phyloP scores from a whole-genome alignment of 805 yeast species.

The Zygosaccharomyces siamensis region DNA sequence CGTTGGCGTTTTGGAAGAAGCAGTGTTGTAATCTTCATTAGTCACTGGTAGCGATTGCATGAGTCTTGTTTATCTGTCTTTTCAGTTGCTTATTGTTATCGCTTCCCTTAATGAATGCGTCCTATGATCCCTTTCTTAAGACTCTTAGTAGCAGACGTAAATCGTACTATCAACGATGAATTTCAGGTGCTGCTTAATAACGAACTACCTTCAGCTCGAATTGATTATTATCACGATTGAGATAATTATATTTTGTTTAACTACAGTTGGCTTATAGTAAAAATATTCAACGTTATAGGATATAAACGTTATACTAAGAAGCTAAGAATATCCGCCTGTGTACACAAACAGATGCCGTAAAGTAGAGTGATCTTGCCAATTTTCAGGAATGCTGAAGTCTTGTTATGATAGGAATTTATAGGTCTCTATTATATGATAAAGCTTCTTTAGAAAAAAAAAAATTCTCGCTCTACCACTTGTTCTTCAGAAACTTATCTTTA shows the following conservation, averaged over 20 bases:
- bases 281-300: too few relatives aligned
- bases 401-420: not conserved
- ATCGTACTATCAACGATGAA: not conserved
- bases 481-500: slow-evolving; percentile 6
- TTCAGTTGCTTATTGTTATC: not conserved
- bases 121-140: not conserved
- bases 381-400: not conserved
- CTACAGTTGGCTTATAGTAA: too few relatives aligned
- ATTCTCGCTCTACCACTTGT: slow-evolving; percentile 11
- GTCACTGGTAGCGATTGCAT: slow-evolving; percentile 11
- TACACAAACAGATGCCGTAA: too few relatives aligned
- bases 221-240: too few relatives aligned
- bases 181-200: not conserved
- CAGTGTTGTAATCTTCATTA: slow-evolving; percentile 6
- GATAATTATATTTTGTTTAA: too few relatives aligned
- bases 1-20: slow-evolving; percentile 40
- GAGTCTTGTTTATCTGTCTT: not conserved
- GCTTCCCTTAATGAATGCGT: not conserved
- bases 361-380: too few relatives aligned
- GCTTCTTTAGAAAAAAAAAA: slow-evolving; percentile 3
- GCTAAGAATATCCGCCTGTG: too few relatives aligned
- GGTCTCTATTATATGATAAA: not conserved
- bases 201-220: too few relatives aligned
- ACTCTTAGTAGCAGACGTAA: not conserved
- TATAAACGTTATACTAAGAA: too few relatives aligned